Base-by-base conservation (phyloP, 2,329 filamentous ascomycete genomes). In the Colletotrichum sp. region DNA sequence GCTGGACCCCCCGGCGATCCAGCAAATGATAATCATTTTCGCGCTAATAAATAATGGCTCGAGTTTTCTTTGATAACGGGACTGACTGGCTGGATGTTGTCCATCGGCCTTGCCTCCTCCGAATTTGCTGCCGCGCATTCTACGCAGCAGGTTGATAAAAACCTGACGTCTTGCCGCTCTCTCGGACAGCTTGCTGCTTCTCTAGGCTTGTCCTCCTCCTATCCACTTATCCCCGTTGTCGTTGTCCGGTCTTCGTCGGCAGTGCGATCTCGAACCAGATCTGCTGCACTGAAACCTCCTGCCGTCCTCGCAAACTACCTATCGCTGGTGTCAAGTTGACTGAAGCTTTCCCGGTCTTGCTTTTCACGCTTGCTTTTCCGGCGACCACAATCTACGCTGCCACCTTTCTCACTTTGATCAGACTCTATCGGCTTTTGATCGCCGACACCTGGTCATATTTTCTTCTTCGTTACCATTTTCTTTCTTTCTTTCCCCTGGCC, bases 11-110 rank as follows among this genome's bases (percentile, higher is more conserved):
- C 28, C 61, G 64, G 52, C 27, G 68, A 73, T 77, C 65, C 63
- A 78, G 75, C 68, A 75, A 77, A 75, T 77, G 72, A 72, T 77
- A 75, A 68, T 63, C 69, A 34, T 59, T 64, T 72, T 77, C 68
- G 27, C 72, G 70, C 77, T 68, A 75, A 68, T 77, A 71, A 55
- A 68, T 72, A 75, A 72, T 75, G 71, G 75, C 68, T 72, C 48
- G 75, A 78, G 22, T 74, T 71, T 76, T 68, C 36, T 70, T 67
- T 67, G 74, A 75, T 76, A 76, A 76, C 48, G 70, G 60, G 61
- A 63, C 34, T 66, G 67, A 36, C 72, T 64, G 59, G n/a, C 52
- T 69, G 15, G 27, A 27, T 32, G 44, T 57, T 70, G 68, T 66
- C 65, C 52, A 55, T 63, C 39, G 27, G 52, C 39, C 39, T 55